phyloP scores from a whole-genome alignment of 2,329 filamentous ascomycete genomes.

The Ophiostoma tasmaniense region DNA sequence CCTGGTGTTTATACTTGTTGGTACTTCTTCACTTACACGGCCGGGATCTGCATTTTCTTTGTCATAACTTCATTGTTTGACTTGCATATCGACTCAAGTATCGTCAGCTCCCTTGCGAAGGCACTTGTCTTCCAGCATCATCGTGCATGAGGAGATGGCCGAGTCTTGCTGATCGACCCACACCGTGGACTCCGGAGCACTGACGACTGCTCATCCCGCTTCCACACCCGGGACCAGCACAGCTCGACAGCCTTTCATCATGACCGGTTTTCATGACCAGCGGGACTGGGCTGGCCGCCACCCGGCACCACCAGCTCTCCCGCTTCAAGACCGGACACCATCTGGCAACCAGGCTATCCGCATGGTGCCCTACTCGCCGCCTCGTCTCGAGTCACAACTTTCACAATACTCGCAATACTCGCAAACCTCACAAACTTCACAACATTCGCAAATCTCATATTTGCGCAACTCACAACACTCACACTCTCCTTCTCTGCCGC shows the following conservation, averaged over 20 bases:
- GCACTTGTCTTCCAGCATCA: background rate
- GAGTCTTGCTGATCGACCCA: conserved; percentile 12
- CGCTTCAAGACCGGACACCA: conserved; percentile 35
- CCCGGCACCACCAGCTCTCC: conserved; percentile 28
- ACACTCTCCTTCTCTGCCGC: background rate
- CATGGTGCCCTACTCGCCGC: conserved; percentile 42
- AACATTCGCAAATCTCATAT: background rate
- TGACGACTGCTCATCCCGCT: background rate
- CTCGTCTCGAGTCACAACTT: conserved; percentile 28
- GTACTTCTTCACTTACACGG: background rate
- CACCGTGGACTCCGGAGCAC: conserved; percentile 5
- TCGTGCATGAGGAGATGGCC: conserved; percentile 17
- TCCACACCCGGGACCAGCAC: background rate
- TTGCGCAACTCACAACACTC: conserved; percentile 8
- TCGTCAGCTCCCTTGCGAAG: background rate
- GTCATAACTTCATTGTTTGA: background rate
- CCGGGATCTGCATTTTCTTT: background rate
- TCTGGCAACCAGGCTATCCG: conserved; percentile 33
- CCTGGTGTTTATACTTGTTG: background rate
- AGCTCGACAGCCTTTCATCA: conserved; percentile 3
- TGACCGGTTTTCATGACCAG: conserved; percentile 10
- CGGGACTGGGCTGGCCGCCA: conserved; percentile 11
- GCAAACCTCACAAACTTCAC: background rate
- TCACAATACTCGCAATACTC: conserved; percentile 2
- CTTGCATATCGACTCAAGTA: background rate